Percentiles rank a stretch among this genome's conserved stretches.
phyloP scores from a whole-genome alignment of 768 basidiomycete species.

The Lactarius hatsudake region DNA sequence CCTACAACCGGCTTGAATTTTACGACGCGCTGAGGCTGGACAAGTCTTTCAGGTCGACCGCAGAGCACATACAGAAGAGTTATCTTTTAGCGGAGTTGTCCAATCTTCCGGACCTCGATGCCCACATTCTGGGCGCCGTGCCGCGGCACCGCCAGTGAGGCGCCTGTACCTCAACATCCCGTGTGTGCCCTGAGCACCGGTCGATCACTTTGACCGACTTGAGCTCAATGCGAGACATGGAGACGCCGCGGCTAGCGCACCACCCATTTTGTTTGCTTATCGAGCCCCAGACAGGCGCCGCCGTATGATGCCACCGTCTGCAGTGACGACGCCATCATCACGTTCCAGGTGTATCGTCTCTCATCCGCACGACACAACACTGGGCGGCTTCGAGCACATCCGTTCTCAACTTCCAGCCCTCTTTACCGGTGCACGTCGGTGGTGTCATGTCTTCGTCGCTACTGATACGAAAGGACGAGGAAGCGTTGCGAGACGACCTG shows the following conservation, averaged over 20 bases:
- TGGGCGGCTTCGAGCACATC: neutral
- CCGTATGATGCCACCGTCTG: neutral
- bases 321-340: neutral
- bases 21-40: neutral
- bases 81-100: neutral
- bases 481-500: neutral
- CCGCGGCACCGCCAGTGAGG: too few species aligned
- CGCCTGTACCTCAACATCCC: neutral
- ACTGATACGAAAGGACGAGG: neutral
- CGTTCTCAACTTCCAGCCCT: neutral
- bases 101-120: neutral
- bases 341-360: neutral
- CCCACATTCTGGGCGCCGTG: too few species aligned
- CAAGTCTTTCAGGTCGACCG: neutral
- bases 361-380: neutral
- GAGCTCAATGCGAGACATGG: neutral
- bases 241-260: neutral
- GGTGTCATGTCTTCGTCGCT: neutral
- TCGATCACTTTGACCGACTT: neutral
- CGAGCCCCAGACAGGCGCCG: neutral
- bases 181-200: neutral
- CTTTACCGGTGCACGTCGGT: neutral
- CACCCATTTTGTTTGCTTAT: neutral
- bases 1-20: neutral
- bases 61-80: neutral